Conservation (phyloP, 208 protist genomes). For the Leishmania lainsoni region DNA sequence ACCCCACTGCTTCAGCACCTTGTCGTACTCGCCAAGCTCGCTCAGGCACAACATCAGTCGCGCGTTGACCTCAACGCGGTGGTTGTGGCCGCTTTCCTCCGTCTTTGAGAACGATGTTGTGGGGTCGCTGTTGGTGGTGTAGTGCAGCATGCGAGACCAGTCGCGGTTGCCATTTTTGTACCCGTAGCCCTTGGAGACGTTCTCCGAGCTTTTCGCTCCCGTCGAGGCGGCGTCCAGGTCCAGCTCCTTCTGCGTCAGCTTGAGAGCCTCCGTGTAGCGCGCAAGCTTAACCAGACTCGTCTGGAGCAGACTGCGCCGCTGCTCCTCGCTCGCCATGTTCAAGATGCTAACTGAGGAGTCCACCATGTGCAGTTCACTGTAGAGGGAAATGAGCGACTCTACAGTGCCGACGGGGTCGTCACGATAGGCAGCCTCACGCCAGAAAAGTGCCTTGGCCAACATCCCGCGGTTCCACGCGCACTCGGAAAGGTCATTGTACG, state of each 20-base stretch:
- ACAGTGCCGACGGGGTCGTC: conserved; percentile 59
- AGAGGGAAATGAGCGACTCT: conserved; percentile 83
- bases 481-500: conserved; percentile 65
- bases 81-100: conserved; percentile 42
- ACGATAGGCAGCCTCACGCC: conserved; percentile 85
- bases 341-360: conserved; percentile 83
- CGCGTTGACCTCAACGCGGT: conserved; percentile 51
- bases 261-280: conserved; percentile 70
- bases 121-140: conserved; percentile 45
- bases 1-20: conserved; percentile 71
- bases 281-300: conserved; percentile 83
- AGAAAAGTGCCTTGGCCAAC: conserved; percentile 88
- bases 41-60: conserved; percentile 76
- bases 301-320: conserved; percentile 65
- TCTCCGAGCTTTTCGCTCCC: conserved; percentile 49
- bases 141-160: conserved; percentile 48
- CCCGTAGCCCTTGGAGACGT: conserved; percentile 19
- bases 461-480: conserved; percentile 88
- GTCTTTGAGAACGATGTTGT: conserved; percentile 41
- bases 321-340: conserved; percentile 64
- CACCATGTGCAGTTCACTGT: conserved; percentile 79
- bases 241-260: conserved; percentile 73
- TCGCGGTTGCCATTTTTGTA: conserved; percentile 32
- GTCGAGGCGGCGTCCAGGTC: conserved; percentile 45
- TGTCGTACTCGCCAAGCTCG: conserved; percentile 80